These are phyloP conservation scores for Cynanchum wilfordii DNA, from an alignment of 257 asterid species.

Conservation along the genomic window DNA sequence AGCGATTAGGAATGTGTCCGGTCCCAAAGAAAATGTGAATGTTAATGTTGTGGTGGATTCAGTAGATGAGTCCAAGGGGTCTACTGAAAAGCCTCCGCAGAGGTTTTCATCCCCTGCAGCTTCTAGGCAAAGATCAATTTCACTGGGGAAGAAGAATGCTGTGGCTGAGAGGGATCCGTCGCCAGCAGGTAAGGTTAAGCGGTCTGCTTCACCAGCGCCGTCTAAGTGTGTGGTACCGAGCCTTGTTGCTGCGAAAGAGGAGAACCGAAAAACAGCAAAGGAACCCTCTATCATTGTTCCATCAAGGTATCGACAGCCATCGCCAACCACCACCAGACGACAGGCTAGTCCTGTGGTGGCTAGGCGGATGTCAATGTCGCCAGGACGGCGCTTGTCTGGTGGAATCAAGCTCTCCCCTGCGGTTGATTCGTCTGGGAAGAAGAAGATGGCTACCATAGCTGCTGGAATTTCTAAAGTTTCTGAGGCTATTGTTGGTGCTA, in stretches of 20 bases:
- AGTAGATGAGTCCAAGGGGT: conserved; percentile 11
- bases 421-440: conserved; percentile 68
- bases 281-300: conserved; percentile 91
- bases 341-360: conserved; percentile 72
- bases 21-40: conserved; percentile 61
- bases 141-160: conserved; percentile 50
- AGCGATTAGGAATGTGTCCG: conserved; percentile 31
- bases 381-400: conserved; percentile 69
- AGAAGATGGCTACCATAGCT: conserved; percentile 58
- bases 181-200: conserved; percentile 67
- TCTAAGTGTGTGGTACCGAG: conserved; percentile 90
- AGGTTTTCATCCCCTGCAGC: conserved; percentile 75
- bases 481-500: conserved; percentile 58
- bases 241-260: conserved; percentile 75
- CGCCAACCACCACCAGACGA: conserved; percentile 62
- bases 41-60: conserved; percentile 22
- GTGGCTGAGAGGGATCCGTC: conserved; percentile 72
- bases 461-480: conserved; percentile 76
- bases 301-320: conserved; percentile 87
- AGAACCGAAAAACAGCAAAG: conserved; percentile 56
- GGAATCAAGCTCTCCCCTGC: conserved; percentile 67
- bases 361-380: conserved; percentile 82
- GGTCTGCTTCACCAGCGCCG: conserved; percentile 86
- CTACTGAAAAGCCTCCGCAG: conserved; percentile 44
- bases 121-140: conserved; percentile 51